A percentile compares a stretch with the other conserved stretches of the same genome.
These are phyloP conservation scores for Cytospora schulzeri DNA, from an alignment of 2,329 filamentous ascomycete species.

Conservation along the genomic window DNA sequence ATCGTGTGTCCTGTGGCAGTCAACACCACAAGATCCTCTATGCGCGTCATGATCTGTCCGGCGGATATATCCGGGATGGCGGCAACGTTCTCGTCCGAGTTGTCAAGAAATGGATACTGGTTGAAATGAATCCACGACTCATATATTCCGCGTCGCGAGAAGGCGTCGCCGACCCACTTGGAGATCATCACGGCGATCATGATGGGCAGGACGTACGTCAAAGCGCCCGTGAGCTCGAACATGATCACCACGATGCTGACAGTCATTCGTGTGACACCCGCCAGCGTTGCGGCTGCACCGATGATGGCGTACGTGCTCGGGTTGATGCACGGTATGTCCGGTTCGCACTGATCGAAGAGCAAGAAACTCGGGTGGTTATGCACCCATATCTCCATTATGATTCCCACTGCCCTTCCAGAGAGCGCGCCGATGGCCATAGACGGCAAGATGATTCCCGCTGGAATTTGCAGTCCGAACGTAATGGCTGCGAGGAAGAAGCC, in stretches of 20 bases:
- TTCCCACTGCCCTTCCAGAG: slow-evolving; percentile 84
- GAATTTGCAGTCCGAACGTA: slow-evolving; percentile 92
- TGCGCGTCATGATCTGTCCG: slow-evolving; percentile 87
- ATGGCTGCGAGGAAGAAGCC: slow-evolving; percentile 84
- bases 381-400: slow-evolving; percentile 88
- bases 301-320: slow-evolving; percentile 97
- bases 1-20: slow-evolving; percentile 88
- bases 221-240: slow-evolving; percentile 95
- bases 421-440: slow-evolving; percentile 95
- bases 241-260: slow-evolving; percentile 99
- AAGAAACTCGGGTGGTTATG: slow-evolving; percentile 75
- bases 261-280: slow-evolving; percentile 92
- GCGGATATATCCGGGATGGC: slow-evolving; percentile 79
- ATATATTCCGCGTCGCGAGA: slow-evolving; percentile 91
- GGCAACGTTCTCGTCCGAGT: slow-evolving; percentile 68
- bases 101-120: slow-evolving; percentile 93
- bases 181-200: slow-evolving; percentile 99
- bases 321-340: slow-evolving; percentile 84
- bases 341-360: slow-evolving; percentile 76
- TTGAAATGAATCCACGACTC: slow-evolving; percentile 97
- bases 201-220: slow-evolving; percentile 95
- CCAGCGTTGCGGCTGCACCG: slow-evolving; percentile 90
- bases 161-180: slow-evolving; percentile 97
- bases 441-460: slow-evolving; percentile 91
- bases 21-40: slow-evolving; percentile 87